phyloP scores from a whole-genome alignment of 768 basidiomycete species.

The Tubosaeta brunneosetosa region DNA sequence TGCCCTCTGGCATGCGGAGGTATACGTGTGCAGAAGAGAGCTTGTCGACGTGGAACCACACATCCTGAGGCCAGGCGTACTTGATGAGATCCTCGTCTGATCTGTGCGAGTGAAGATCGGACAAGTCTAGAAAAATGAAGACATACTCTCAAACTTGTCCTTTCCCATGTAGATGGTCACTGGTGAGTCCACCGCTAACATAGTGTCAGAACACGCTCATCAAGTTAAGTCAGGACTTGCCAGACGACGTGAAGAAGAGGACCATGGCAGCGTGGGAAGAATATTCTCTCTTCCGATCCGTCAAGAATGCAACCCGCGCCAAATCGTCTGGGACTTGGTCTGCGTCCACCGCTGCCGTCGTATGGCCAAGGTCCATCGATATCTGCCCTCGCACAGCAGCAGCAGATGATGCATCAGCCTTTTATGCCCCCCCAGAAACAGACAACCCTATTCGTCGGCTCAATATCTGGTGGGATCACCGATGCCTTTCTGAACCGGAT shows the following conservation, averaged over 20 bases:
- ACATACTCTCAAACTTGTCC: slow-evolving; percentile 93
- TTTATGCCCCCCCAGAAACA: slow-evolving; percentile 70
- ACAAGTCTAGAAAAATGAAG: neutral
- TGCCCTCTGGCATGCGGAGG: slow-evolving; percentile 77
- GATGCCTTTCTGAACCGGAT: slow-evolving; percentile 77
- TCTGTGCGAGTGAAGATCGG: slow-evolving; percentile 19
- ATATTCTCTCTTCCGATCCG: neutral
- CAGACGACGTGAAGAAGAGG: slow-evolving; percentile 57
- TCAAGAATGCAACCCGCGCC: slow-evolving; percentile 56
- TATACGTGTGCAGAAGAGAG: slow-evolving; percentile 97
- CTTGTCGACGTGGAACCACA: slow-evolving; percentile 98
- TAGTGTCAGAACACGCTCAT: neutral
- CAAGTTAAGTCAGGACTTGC: slow-evolving; percentile 17
- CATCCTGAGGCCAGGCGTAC: slow-evolving; percentile 84
- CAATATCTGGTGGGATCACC: slow-evolving; percentile 89
- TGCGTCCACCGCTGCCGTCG: slow-evolving; percentile 82
- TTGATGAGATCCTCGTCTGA: slow-evolving; percentile 93
- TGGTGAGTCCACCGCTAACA: slow-evolving; percentile 55
- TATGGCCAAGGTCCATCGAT: slow-evolving; percentile 92
- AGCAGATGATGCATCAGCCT: slow-evolving; percentile 55
- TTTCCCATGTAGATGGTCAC: slow-evolving; percentile 88
- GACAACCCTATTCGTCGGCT: slow-evolving; percentile 84
- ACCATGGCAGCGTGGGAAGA: slow-evolving; percentile 41
- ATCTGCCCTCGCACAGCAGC: slow-evolving; percentile 84
- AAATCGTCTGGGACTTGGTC: slow-evolving; percentile 82